These are phyloP conservation scores for Aspergillus conjunctus DNA, from an alignment of 495 filamentous ascomycete genomes.

Conservation along the genomic window DNA sequence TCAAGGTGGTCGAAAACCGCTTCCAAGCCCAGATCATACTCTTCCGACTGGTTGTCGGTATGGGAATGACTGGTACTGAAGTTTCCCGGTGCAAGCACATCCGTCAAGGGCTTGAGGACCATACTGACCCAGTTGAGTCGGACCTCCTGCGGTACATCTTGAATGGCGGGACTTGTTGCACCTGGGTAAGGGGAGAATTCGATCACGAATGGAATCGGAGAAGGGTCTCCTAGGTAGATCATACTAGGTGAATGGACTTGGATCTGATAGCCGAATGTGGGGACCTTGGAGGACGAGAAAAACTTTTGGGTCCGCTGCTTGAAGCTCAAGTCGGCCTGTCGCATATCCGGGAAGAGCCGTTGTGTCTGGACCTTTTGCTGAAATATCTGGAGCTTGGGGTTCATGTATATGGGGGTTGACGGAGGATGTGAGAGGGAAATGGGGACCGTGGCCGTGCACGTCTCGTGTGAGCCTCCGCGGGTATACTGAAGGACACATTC, in stretches of 20 bases:
- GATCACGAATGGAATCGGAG: slow-evolving; percentile 20
- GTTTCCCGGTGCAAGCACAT: slow-evolving; percentile 14
- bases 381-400: background rate
- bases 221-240: slow-evolving; percentile 22
- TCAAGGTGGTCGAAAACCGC: slow-evolving; percentile 15
- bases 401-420: background rate
- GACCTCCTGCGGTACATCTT: slow-evolving; percentile 18
- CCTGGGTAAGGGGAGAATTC: slow-evolving; percentile 8
- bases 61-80: background rate
- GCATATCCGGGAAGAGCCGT: slow-evolving; percentile 26
- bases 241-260: slow-evolving; percentile 8
- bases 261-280: slow-evolving; percentile 17
- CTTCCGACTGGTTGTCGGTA: background rate
- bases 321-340: slow-evolving; percentile 22
- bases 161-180: slow-evolving; percentile 17
- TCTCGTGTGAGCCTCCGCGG: background rate
- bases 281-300: slow-evolving; percentile 27
- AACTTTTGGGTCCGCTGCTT: slow-evolving; percentile 26
- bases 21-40: slow-evolving; percentile 12
- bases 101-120: slow-evolving; percentile 13
- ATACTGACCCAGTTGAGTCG: slow-evolving; percentile 21
- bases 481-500: slow-evolving; percentile 21
- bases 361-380: slow-evolving; percentile 15
- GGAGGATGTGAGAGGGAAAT: slow-evolving; percentile 15
- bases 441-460: slow-evolving; percentile 12